Evolutionary conservation across 495 filamentous ascomycete genomes (phyloP).

Genomic region (Pseudoneurospora amorphoporcata): DNA sequence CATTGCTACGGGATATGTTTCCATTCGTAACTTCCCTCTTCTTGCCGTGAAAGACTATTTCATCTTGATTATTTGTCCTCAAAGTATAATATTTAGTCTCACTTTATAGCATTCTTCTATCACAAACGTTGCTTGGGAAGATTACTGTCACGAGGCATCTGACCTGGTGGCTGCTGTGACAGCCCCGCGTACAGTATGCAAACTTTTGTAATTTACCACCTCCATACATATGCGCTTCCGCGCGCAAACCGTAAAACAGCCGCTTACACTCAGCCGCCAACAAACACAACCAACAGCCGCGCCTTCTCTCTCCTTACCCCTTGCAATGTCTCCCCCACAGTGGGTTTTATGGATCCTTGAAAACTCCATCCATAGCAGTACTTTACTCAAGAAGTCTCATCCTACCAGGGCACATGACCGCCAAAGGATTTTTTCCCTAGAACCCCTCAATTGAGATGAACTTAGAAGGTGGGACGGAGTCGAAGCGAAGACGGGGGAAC

Average conservation of each 20-base stretch:
- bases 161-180: not conserved
- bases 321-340: not conserved
- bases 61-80: not conserved
- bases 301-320: not conserved
- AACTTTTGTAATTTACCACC: not conserved
- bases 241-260: not conserved
- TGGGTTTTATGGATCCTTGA: not conserved
- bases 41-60: not conserved
- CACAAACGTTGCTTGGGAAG: too few species aligned
- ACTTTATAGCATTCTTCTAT: not conserved
- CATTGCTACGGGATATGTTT: not conserved
- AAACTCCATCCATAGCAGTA: not conserved
- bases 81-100: not conserved
- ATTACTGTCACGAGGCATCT: too few species aligned
- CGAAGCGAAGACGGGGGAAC: not conserved
- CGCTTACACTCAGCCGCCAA: not conserved
- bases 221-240: not conserved
- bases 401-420: not conserved
- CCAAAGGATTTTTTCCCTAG: not conserved
- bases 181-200: not conserved
- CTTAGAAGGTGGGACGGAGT: not conserved
- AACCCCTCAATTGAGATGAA: too few species aligned
- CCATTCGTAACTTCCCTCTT: not conserved
- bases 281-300: not conserved
- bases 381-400: not conserved